Evolutionary conservation across 352 stramenopile species (phyloP), one percentile per base, ranked within the genome.

Genomic region (Globisporangium mamillatum): DNA sequence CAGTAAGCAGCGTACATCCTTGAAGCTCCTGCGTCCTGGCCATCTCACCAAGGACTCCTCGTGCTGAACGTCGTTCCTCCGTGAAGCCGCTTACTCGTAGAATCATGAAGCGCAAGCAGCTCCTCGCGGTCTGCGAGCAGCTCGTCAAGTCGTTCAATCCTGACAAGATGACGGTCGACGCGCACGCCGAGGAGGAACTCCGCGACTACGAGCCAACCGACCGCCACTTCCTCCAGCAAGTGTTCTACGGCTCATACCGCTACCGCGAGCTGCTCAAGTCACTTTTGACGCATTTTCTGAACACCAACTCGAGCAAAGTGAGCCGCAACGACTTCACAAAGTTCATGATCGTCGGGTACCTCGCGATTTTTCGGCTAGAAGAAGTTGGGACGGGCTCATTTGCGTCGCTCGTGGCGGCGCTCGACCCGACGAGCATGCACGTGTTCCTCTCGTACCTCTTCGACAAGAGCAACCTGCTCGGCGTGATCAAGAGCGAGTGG

Each of bases 181-280:
- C 82, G n/a, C 86, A 95, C 71, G 84, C 84, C 0, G 80, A 86
- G 8, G 83, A 93, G 63, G 73, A 80, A 54, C 79, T 95, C 27
- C 77, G 68, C 20, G 59, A 69, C 12, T 71, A 71, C 27, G 74
- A 84, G 1, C 58, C 74, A 3, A 71, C 63, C 25, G 88, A 96
- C 24, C 79, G 79, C 1, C 67, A 85, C 20, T 96, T 97, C 64
- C 67, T 96, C 6, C 87, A 95, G 73, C 83, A 98, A 71, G 80
- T 97, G 22, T 84, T 98, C 24, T 98, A 97, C 69, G 91, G 91
- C 22, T 93, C 82, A 12, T 93, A 93, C 38, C 85, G 92, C n/a
- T 97, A 95, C 76, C 90, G 91, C 46, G 86, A 94, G 22, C 66
- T 94, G 16, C 73, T 97, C 20, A 91, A 90, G 59, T 73, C 85